These are phyloP conservation scores for Candida sp. DNA, from an alignment of 1,139 yeast genomes.

Conservation along the genomic window DNA sequence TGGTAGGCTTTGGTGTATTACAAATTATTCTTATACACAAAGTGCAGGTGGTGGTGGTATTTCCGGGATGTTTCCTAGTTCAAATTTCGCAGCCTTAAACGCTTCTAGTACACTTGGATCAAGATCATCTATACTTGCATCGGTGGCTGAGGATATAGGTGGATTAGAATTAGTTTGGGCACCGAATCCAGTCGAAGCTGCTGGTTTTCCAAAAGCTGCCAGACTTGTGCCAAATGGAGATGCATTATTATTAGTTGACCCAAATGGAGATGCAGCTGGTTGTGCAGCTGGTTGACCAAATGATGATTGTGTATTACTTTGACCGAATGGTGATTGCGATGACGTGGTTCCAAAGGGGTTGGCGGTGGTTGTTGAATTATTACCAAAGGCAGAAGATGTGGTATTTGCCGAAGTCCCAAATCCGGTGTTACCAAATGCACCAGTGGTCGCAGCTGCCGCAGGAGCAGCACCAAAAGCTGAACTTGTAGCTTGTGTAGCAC, in stretches of 20 bases:
- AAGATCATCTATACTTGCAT: conserved; percentile 27
- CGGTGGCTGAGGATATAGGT: conserved; percentile 1
- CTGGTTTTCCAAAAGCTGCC: conserved; percentile 1
- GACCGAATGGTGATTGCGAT: conserved; percentile 9
- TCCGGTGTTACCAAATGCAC: conserved; percentile 4
- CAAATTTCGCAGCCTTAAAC: conserved; percentile 51
- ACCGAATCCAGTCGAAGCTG: background rate
- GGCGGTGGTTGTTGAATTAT: conserved; percentile 2
- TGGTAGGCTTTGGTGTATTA: background rate
- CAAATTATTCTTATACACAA: conserved; percentile 3
- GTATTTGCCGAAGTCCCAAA: conserved; percentile 8
- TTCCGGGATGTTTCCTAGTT: conserved; percentile 74
- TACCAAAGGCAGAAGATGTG: background rate
- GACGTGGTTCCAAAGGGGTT: conserved; percentile 9
- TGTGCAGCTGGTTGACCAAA: conserved; percentile 9
- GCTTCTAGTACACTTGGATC: conserved; percentile 40
- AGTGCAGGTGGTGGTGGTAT: conserved; percentile 64
- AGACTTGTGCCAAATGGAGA: conserved; percentile 10
- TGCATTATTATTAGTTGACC: conserved; percentile 6
- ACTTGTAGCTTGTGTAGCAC: conserved; percentile 1
- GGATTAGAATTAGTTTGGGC: background rate
- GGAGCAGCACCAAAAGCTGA: conserved; percentile 6
- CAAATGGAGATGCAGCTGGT: conserved; percentile 11
- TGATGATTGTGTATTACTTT: conserved; percentile 6
- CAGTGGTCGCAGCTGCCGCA: conserved; percentile 3